A percentile compares a stretch with the other conserved stretches of the same genome.
phyloP scores from a whole-genome alignment of 768 basidiomycete genomes.

The Tremella fuciformis region DNA sequence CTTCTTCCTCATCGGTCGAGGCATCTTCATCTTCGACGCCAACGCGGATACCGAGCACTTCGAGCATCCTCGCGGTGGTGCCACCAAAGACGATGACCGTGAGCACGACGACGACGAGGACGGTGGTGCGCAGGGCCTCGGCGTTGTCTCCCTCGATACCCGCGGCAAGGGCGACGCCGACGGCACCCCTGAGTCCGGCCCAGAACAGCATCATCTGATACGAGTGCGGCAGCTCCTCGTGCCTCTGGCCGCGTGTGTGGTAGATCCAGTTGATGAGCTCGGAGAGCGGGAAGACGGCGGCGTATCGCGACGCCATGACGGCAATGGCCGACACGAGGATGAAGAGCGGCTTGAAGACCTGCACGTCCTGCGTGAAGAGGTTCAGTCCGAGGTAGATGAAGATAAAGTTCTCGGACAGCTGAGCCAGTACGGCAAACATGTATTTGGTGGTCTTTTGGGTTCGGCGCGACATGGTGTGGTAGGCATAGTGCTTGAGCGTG shows the following conservation, averaged over 20 bases:
- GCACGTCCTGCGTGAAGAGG: conserved; percentile 86
- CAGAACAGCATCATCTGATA: conserved; percentile 99
- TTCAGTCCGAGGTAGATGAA: conserved; percentile 97
- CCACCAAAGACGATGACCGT: conserved; percentile 94
- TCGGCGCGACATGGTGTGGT: conserved; percentile 95
- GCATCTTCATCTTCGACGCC: conserved; percentile 91
- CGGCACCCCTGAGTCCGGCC: conserved; percentile 94
- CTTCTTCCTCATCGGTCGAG: conserved; percentile 56
- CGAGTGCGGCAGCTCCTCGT: conserved; percentile 90
- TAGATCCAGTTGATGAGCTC: conserved; percentile 93
- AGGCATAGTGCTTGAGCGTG: conserved; percentile 99
- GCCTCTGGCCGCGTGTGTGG: conserved; percentile 75
- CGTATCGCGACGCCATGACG: conserved; percentile 91
- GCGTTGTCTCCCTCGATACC: conserved; percentile 94
- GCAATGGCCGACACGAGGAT: conserved; percentile 84
- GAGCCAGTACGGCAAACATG: conserved; percentile 89
- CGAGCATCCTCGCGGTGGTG: conserved; percentile 94
- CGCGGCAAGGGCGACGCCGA: conserved; percentile 93
- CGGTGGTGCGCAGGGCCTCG: conserved; percentile 83
- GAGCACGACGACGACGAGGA: conserved; percentile 90
- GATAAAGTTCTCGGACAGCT: conserved; percentile 97
- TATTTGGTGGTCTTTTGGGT: conserved; percentile 93
- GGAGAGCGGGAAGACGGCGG: conserved; percentile 90
- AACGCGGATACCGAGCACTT: conserved; percentile 90
- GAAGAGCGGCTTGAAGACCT: conserved; percentile 93